phyloP scores from a whole-genome alignment of 179 eudicot genomes.

The Spinacia oleracea region DNA sequence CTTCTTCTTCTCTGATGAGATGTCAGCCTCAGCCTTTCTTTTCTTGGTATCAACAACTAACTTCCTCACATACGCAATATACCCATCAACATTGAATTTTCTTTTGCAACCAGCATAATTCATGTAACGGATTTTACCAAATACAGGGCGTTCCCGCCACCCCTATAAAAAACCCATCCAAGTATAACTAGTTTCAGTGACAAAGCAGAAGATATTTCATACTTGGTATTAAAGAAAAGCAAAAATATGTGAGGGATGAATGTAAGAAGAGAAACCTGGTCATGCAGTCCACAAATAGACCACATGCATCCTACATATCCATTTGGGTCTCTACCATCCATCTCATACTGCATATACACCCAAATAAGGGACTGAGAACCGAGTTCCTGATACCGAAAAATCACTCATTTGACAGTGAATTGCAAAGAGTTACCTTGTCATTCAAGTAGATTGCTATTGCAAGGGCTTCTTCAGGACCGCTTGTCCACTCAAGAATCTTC shows the following conservation, averaged over 20 bases:
- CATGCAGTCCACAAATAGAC: constrained; percentile 97
- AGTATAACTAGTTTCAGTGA: background rate
- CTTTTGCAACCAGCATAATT: constrained; percentile 96
- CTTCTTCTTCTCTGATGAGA: constrained; percentile 15
- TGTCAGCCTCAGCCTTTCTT: constrained; percentile 60
- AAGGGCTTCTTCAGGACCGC: constrained; percentile 92
- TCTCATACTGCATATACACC: constrained; percentile 67
- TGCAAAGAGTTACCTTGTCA: constrained; percentile 60
- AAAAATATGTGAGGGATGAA: background rate
- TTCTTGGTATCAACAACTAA: constrained; percentile 75
- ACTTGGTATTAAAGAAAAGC: background rate
- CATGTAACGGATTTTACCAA: constrained; percentile 97
- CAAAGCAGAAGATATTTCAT: background rate
- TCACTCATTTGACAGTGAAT: background rate
- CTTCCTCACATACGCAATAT: constrained; percentile 72
- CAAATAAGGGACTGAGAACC: background rate
- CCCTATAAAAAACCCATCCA: constrained; percentile 50
- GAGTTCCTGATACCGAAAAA: background rate
- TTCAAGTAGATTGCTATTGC: constrained; percentile 79
- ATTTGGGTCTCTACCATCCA: constrained; percentile 96
- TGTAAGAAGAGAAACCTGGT: constrained; percentile 58
- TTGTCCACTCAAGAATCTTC: constrained; percentile 98
- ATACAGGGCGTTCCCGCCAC: constrained; percentile 85
- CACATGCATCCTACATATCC: constrained; percentile 99
- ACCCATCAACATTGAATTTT: constrained; percentile 87